These are phyloP conservation scores for Pythium sp. DNA, from an alignment of 352 stramenopile genomes.

Conservation along the genomic window DNA sequence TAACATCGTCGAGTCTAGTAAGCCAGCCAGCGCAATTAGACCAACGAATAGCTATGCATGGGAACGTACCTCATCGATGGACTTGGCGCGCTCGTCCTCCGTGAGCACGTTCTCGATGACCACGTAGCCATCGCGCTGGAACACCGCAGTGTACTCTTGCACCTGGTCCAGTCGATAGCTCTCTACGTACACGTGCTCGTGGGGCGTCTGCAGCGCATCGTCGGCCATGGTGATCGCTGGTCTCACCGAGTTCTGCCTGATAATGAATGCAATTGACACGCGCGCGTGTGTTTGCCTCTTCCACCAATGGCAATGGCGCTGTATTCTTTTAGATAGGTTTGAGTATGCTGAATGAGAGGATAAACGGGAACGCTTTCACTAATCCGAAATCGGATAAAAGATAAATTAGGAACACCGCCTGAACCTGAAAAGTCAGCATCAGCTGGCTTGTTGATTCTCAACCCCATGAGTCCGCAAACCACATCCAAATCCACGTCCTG, in stretches of 20 bases:
- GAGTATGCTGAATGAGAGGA: neutral
- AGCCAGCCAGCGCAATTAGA: neutral
- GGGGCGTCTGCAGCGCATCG: neutral
- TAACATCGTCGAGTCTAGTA: neutral
- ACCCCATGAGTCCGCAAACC: no score
- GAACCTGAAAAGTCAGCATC: no score
- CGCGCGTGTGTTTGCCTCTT: neutral
- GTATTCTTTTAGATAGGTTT: neutral
- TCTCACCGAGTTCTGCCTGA: conserved; percentile 1
- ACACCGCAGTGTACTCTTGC: conserved; percentile 33
- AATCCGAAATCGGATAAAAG: no score
- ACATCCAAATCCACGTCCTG: no score
- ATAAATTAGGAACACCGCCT: no score
- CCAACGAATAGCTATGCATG: neutral
- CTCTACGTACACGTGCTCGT: neutral
- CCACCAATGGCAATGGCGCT: neutral
- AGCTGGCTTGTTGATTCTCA: no score
- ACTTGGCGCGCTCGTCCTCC: conserved; percentile 26
- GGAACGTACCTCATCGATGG: conserved; percentile 31
- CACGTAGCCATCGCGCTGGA: conserved; percentile 41
- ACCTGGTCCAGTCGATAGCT: conserved; percentile 29
- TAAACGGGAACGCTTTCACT: no score
- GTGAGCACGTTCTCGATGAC: conserved; percentile 43
- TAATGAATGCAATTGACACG: conserved; percentile 4
- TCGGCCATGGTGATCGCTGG: conserved; percentile 4